Percentiles rank a stretch among this genome's conserved stretches.
These are phyloP conservation scores for Pleurotus platypus DNA, from an alignment of 768 basidiomycete species.

Conservation along the genomic window DNA sequence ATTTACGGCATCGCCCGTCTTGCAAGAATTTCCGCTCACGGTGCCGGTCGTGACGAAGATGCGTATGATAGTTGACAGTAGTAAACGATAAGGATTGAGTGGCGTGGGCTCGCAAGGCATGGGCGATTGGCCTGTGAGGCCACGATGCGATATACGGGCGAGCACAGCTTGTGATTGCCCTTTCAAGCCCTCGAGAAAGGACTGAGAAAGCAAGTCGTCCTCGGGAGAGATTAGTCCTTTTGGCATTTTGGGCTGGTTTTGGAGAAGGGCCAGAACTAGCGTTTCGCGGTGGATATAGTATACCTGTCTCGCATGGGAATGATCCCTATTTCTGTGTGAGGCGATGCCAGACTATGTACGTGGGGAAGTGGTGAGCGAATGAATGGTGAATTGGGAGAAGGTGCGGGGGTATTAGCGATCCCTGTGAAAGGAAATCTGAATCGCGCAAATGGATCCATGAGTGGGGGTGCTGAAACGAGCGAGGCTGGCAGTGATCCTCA, in stretches of 20 bases:
- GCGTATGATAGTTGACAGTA: not conserved
- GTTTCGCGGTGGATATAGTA: not conserved
- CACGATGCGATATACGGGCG: not conserved
- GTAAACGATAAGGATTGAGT: not conserved
- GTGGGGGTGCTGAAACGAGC: not conserved
- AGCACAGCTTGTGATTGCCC: not conserved
- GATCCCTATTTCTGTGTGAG: not conserved
- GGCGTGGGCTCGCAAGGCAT: not conserved
- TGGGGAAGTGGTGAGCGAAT: not conserved
- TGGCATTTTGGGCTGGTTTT: not conserved
- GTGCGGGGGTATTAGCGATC: too few relatives aligned
- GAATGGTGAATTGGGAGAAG: not conserved
- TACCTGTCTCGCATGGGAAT: not conserved
- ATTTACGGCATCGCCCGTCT: not conserved
- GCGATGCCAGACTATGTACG: not conserved
- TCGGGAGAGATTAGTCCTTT: not conserved
- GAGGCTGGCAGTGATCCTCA: constrained; percentile 7
- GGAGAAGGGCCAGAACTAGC: not conserved
- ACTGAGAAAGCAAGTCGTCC: not conserved
- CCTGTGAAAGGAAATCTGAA: too few relatives aligned
- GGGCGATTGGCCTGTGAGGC: not conserved
- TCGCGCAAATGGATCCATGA: too few relatives aligned
- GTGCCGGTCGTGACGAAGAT: not conserved
- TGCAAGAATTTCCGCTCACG: not conserved
- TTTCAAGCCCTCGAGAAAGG: not conserved